These are phyloP conservation scores for Komagataella phaffii DNA, from an alignment of 805 yeast species.

Conservation along the genomic window DNA sequence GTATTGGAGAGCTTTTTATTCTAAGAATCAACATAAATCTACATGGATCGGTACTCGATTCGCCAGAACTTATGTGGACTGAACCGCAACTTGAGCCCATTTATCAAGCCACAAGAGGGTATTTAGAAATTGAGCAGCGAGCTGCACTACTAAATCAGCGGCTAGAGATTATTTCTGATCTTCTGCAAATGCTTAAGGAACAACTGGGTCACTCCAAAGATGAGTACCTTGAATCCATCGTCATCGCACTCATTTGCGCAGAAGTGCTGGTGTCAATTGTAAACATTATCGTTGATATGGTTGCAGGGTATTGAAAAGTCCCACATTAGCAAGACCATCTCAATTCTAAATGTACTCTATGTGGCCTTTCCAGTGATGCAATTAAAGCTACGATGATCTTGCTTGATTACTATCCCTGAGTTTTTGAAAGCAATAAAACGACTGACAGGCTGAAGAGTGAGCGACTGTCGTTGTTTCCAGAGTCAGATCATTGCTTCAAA, in stretches of 20 bases:
- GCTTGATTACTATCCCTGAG: conserved; percentile 7
- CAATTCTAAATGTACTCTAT: background rate
- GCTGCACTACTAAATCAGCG: conserved; percentile 85
- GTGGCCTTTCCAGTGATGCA: background rate
- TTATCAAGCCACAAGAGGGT: conserved; percentile 93
- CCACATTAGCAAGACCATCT: background rate
- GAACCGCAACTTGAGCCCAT: conserved; percentile 97
- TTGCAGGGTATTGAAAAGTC: conserved; percentile 17
- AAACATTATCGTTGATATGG: conserved; percentile 32
- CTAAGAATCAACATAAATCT: conserved; percentile 69
- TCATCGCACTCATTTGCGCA: conserved; percentile 80
- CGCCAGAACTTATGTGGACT: conserved; percentile 98
- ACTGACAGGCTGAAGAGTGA: background rate
- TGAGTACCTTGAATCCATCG: conserved; percentile 59
- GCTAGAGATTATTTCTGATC: conserved; percentile 84
- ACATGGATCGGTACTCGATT: conserved; percentile 83
- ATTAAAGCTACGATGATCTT: conserved; percentile 18
- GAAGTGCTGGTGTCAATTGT: conserved; percentile 82
- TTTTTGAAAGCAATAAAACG: too few species aligned
- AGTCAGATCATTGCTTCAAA: conserved; percentile 46
- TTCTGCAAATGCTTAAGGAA: conserved; percentile 91
- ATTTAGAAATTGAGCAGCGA: conserved; percentile 87
- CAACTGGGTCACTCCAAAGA: conserved; percentile 90
- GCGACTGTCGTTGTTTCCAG: background rate
- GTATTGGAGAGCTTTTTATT: conserved; percentile 91